phyloP scores from a whole-genome alignment of 2,329 filamentous ascomycete genomes.

The Lasiodiplodia gonubiensis region DNA sequence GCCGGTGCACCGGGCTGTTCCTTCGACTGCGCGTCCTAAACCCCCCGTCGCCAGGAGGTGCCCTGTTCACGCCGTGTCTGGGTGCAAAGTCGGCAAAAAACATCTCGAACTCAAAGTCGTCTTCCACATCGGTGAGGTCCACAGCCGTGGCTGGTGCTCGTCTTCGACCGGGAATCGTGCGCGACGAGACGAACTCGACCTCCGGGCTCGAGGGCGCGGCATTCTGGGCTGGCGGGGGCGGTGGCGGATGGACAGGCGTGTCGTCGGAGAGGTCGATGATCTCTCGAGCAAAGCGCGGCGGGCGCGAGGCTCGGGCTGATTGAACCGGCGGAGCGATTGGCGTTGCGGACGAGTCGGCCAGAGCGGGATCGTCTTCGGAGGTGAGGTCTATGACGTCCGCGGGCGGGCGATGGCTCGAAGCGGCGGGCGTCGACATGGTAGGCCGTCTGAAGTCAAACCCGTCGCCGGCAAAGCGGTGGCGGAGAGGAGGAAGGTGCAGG shows the following conservation, averaged over 20 bases:
- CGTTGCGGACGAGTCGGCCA: slow-evolving; percentile 30
- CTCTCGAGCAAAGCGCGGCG: slow-evolving; percentile 50
- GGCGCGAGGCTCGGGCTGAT: slow-evolving; percentile 41
- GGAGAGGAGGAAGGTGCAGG: slow-evolving; percentile 34
- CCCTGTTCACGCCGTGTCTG: slow-evolving; percentile 14
- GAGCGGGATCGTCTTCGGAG: slow-evolving; percentile 40
- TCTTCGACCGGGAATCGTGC: background rate
- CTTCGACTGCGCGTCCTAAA: slow-evolving; percentile 18
- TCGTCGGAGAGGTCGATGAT: slow-evolving; percentile 53
- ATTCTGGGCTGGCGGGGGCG: slow-evolving; percentile 29
- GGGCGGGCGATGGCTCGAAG: slow-evolving; percentile 13
- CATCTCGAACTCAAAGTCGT: slow-evolving; percentile 12
- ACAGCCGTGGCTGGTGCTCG: slow-evolving; percentile 2
- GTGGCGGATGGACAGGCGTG: slow-evolving; percentile 34
- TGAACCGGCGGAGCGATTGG: slow-evolving; percentile 31
- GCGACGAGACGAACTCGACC: slow-evolving; percentile 55
- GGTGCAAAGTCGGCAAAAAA: slow-evolving; percentile 2
- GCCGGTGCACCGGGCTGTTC: slow-evolving; percentile 6
- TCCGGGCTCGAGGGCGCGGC: slow-evolving; percentile 50
- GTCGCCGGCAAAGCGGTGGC: slow-evolving; percentile 53
- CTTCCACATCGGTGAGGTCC: slow-evolving; percentile 27
- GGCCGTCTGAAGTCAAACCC: slow-evolving; percentile 62
- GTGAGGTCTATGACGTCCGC: slow-evolving; percentile 47
- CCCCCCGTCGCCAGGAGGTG: slow-evolving; percentile 19
- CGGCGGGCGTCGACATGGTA: slow-evolving; percentile 38